A percentile compares a stretch with the other conserved stretches of the same genome.
These are phyloP conservation scores for Rhodotorula graminis DNA, from an alignment of 768 basidiomycete genomes.

Conservation along the genomic window DNA sequence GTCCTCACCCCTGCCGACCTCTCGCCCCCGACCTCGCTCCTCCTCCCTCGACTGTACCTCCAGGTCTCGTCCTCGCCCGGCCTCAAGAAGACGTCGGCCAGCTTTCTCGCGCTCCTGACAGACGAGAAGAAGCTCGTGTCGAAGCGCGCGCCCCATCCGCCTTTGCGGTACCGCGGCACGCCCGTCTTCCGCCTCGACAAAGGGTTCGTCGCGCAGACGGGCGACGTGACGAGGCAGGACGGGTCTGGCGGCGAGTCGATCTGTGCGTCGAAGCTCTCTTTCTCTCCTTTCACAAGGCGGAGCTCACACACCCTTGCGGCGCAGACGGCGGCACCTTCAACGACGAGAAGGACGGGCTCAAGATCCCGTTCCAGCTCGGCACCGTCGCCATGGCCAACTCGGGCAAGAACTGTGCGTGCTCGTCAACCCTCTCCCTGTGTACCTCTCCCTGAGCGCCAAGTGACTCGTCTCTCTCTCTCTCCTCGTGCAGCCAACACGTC, in stretches of 20 bases:
- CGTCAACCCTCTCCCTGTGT: too few relatives aligned
- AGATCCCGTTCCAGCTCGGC: slow-evolving; percentile 49
- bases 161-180: slow-evolving; percentile 51
- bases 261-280: slow-evolving; percentile 43
- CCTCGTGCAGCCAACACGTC: slow-evolving; percentile 31
- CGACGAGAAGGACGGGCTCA: slow-evolving; percentile 56
- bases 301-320: neutral
- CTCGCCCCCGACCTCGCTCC: slow-evolving; percentile 49
- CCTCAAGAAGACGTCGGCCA: slow-evolving; percentile 53
- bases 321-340: slow-evolving; percentile 54
- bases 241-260: slow-evolving; percentile 56
- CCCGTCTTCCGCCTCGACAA: slow-evolving; percentile 54
- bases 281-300: neutral
- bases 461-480: too few relatives aligned
- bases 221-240: slow-evolving; percentile 56
- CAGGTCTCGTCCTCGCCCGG: slow-evolving; percentile 46
- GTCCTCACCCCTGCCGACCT: slow-evolving; percentile 48
- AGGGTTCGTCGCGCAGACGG: slow-evolving; percentile 57
- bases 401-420: slow-evolving; percentile 50
- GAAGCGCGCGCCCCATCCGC: slow-evolving; percentile 54
- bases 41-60: slow-evolving; percentile 46
- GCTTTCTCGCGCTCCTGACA: slow-evolving; percentile 55
- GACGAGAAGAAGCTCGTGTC: slow-evolving; percentile 51
- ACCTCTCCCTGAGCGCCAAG: too few relatives aligned
- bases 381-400: slow-evolving; percentile 57